Evolutionary conservation across 495 filamentous ascomycete genomes (phyloP).

Genomic region (Xylaria sp.): DNA sequence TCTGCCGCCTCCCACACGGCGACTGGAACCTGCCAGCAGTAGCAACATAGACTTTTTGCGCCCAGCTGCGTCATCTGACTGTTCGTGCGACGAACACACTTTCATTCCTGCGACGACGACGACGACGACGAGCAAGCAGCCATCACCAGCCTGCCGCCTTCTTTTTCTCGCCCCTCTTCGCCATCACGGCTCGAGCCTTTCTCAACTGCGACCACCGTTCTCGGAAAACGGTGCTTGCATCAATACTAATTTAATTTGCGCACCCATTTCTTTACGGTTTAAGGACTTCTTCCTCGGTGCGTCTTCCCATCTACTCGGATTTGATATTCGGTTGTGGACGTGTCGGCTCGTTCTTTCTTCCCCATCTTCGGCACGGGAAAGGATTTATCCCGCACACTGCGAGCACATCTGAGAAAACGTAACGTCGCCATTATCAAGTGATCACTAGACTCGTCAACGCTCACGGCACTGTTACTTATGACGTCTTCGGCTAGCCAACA

Average conservation of each 20-base stretch:
- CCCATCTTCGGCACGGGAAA: constrained; percentile 34
- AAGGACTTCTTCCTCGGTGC: constrained; percentile 24
- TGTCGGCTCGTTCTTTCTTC: constrained; percentile 34
- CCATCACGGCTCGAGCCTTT: constrained; percentile 30
- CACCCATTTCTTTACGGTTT: constrained; percentile 28
- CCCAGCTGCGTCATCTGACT: neutral
- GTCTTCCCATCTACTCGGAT: constrained; percentile 44
- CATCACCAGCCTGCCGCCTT: constrained; percentile 24
- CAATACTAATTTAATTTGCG: constrained; percentile 41
- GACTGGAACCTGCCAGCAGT: constrained; percentile 20
- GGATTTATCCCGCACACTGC: constrained; percentile 26
- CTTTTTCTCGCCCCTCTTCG: constrained; percentile 29
- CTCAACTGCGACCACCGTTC: constrained; percentile 8
- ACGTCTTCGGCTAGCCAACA: constrained; percentile 60
- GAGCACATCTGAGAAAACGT: constrained; percentile 25
- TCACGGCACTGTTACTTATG: constrained; percentile 52
- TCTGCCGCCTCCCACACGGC: constrained; percentile 19
- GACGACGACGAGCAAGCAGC: constrained; percentile 37
- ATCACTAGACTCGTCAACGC: constrained; percentile 53
- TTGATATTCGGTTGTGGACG: constrained; percentile 53
- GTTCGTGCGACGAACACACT: constrained; percentile 31
- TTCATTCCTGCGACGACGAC: constrained; percentile 30
- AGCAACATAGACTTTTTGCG: neutral
- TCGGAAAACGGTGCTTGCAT: constrained; percentile 21
- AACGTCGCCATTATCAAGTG: constrained; percentile 39